Conservation (phyloP, 768 basidiomycete species). For the Lentinula edodes region DNA sequence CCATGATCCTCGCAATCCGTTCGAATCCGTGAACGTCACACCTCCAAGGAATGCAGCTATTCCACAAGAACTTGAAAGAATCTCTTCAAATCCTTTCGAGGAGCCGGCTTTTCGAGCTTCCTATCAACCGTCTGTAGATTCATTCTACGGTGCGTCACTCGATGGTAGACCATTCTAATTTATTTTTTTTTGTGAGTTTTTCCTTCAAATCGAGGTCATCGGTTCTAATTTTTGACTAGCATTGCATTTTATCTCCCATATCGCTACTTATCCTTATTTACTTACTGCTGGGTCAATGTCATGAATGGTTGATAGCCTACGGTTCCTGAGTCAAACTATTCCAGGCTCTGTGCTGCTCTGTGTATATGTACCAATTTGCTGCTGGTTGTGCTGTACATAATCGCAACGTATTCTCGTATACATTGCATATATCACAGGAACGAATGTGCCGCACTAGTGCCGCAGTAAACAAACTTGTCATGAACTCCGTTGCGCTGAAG, state of each 20-base stretch:
- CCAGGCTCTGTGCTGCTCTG: background rate
- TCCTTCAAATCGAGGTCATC: background rate
- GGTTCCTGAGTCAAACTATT: background rate
- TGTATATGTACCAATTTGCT: background rate
- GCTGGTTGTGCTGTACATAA: background rate
- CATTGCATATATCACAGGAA: no score
- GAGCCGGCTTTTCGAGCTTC: background rate
- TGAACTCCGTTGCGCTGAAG: background rate
- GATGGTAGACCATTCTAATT: background rate
- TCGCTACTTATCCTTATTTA: background rate
- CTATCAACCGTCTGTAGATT: slow-evolving; percentile 6
- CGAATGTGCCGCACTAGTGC: background rate
- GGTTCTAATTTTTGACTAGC: background rate
- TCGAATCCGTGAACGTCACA: background rate
- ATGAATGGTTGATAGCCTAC: background rate
- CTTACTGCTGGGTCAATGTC: background rate
- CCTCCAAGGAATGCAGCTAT: background rate
- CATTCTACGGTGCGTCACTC: slow-evolving; percentile 5
- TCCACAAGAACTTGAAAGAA: no score
- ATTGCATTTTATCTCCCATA: background rate
- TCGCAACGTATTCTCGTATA: background rate
- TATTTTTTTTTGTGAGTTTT: background rate
- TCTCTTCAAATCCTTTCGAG: background rate
- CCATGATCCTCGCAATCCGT: background rate
- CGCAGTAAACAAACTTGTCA: background rate